Evolutionary conservation across 176 grass and related monocot species (phyloP).

Genomic region (Oryza glumipatula): DNA sequence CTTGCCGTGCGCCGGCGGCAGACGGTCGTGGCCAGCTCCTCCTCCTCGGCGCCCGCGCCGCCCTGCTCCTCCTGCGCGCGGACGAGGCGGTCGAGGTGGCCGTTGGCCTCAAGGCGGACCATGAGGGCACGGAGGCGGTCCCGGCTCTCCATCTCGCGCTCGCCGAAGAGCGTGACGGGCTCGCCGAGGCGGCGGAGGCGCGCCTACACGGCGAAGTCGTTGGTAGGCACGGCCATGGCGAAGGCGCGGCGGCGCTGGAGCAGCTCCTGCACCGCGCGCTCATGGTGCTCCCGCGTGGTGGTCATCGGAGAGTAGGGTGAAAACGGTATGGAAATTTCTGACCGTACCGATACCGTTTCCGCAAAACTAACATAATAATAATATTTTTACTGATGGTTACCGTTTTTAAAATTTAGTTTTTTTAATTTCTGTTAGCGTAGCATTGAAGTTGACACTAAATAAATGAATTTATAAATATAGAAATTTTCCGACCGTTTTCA

Average conservation of each 20-base stretch:
- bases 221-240: slow-evolving; percentile 96
- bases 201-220: slow-evolving; percentile 70
- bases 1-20: no score
- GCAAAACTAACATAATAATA: no score
- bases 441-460: no score
- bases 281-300: slow-evolving; percentile 88
- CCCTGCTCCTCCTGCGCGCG: slow-evolving; percentile 73
- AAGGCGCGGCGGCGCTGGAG: slow-evolving; percentile 82
- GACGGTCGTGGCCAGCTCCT: neutral
- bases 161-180: slow-evolving; percentile 85
- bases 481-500: no score
- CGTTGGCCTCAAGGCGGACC: slow-evolving; percentile 78
- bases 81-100: slow-evolving; percentile 74
- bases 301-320: slow-evolving; percentile 61
- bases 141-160: slow-evolving; percentile 89
- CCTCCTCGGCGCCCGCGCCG: slow-evolving; percentile 32
- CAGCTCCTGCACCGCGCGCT: slow-evolving; percentile 91
- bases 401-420: no score
- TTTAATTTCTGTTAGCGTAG: no score
- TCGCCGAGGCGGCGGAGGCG: slow-evolving; percentile 86
- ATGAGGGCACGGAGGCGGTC: slow-evolving; percentile 81
- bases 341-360: no score
- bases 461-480: no score
- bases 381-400: no score
- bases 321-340: no score